These are phyloP conservation scores for Hibiscus syriacus DNA, from an alignment of 345 rosid species.

Conservation along the genomic window DNA sequence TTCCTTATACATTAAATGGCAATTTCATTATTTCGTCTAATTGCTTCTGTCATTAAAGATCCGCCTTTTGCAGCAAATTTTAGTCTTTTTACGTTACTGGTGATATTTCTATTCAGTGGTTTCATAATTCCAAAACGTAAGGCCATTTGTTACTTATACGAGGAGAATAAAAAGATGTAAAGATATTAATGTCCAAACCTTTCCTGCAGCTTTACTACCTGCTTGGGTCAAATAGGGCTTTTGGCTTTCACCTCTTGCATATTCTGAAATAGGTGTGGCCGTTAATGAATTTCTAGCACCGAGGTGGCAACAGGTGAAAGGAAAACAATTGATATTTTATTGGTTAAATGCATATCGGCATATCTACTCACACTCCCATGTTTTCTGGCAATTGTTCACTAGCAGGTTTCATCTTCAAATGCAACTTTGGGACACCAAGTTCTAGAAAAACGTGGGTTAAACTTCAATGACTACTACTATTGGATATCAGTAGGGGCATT, in stretches of 20 bases:
- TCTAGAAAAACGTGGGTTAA: conserved; percentile 25
- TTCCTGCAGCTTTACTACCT: conserved; percentile 39
- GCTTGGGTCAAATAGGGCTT: conserved; percentile 44
- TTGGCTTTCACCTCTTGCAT: conserved; percentile 45
- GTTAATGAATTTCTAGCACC: conserved; percentile 49
- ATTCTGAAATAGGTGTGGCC: conserved; percentile 34
- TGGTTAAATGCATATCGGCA: too few relatives aligned
- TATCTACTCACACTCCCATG: background rate
- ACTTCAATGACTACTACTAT: conserved; percentile 24
- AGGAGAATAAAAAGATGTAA: background rate
- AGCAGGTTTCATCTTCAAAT: conserved; percentile 30
- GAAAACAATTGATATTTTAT: background rate
- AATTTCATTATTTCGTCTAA: conserved; percentile 36
- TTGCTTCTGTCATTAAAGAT: conserved; percentile 29
- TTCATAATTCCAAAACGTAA: conserved; percentile 43
- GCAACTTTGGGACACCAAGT: conserved; percentile 25
- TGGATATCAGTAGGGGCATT: conserved; percentile 35
- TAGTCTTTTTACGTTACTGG: conserved; percentile 13
- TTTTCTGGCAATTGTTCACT: conserved; percentile 1
- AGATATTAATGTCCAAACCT: background rate
- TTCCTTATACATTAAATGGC: conserved; percentile 41
- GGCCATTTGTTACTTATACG: background rate
- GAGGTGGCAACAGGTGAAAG: conserved; percentile 45
- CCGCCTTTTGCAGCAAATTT: conserved; percentile 25
- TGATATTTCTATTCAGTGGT: conserved; percentile 34